phyloP scores from a whole-genome alignment of 2,329 filamentous ascomycete genomes.

The Boeremia exigua region DNA sequence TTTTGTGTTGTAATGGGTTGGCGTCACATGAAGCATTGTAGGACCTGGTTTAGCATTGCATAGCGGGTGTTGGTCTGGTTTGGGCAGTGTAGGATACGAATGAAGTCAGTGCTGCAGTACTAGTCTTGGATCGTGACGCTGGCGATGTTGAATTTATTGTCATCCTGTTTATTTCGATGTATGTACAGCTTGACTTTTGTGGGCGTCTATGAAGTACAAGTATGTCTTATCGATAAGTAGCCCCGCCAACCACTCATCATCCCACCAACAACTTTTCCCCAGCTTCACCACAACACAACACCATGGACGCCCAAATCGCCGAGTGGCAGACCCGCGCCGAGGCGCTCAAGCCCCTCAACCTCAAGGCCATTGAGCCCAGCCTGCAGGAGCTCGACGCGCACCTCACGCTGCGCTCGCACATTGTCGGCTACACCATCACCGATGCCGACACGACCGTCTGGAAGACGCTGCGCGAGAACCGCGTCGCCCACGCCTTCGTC shows the following conservation, averaged over 20 bases:
- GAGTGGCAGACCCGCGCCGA: constrained; percentile 64
- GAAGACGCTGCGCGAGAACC: constrained; percentile 82
- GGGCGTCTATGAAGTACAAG: too few relatives aligned
- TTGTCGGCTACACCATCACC: constrained; percentile 79
- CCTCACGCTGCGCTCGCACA: constrained; percentile 83
- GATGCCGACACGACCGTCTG: constrained; percentile 82
- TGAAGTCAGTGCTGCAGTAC: not conserved
- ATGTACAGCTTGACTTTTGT: too few relatives aligned
- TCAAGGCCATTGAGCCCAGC: constrained; percentile 79
- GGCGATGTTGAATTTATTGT: not conserved
- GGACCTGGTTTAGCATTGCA: constrained; percentile 3
- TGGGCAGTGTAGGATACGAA: constrained; percentile 2
- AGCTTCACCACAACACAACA: constrained; percentile 14
- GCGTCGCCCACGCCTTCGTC: constrained; percentile 80
- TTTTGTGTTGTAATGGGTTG: constrained; percentile 27
- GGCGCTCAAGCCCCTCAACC: constrained; percentile 67
- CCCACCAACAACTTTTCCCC: constrained; percentile 21
- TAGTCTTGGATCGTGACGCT: not conserved
- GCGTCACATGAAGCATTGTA: constrained; percentile 10
- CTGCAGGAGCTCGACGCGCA: constrained; percentile 83
- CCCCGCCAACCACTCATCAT: constrained; percentile 21
- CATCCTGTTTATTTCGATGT: too few relatives aligned
- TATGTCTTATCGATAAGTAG: constrained; percentile 17
- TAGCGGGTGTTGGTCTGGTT: constrained; percentile 7
- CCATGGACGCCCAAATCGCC: constrained; percentile 50